phyloP scores from a whole-genome alignment of 2,329 filamentous ascomycete genomes.

The Fusarium sulawesiense region DNA sequence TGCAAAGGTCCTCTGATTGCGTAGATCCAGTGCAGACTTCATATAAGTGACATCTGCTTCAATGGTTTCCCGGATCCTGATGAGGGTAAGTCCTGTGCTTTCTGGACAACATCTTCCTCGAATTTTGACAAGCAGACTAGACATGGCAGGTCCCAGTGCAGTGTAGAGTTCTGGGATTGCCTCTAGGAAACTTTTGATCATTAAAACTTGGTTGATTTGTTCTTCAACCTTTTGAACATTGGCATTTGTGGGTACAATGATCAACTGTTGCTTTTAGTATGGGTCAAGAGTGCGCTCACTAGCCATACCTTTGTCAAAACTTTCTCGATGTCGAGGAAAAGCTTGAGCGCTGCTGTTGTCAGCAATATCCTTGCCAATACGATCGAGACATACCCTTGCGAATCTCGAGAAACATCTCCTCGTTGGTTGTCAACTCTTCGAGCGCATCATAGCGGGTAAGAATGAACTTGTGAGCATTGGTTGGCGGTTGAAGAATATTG shows the following conservation, averaged over 20 bases:
- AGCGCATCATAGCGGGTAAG: constrained; percentile 82
- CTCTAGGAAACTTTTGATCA: constrained; percentile 83
- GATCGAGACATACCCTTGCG: constrained; percentile 68
- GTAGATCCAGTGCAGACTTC: constrained; percentile 81
- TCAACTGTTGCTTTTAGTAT: constrained; percentile 65
- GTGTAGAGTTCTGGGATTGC: constrained; percentile 75
- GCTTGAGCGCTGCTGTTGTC: constrained; percentile 69
- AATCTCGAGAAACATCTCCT: constrained; percentile 84
- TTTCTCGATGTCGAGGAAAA: constrained; percentile 82
- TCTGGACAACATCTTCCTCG: constrained; percentile 75
- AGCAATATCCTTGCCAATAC: background rate
- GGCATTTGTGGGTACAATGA: constrained; percentile 75
- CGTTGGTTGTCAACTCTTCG: constrained; percentile 81
- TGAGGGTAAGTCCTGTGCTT: constrained; percentile 69
- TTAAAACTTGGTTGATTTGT: constrained; percentile 85
- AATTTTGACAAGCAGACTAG: constrained; percentile 73
- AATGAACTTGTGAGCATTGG: constrained; percentile 72
- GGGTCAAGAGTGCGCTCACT: fast-evolving
- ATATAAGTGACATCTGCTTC: constrained; percentile 86
- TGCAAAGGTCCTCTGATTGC: constrained; percentile 91
- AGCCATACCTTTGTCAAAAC: constrained; percentile 75
- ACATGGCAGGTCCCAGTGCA: constrained; percentile 72
- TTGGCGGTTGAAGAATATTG: constrained; percentile 90
- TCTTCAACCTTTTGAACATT: constrained; percentile 79
- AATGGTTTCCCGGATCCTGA: constrained; percentile 75